Conservation (phyloP, 73 alveolate species). For the Blepharisma stoltei region DNA sequence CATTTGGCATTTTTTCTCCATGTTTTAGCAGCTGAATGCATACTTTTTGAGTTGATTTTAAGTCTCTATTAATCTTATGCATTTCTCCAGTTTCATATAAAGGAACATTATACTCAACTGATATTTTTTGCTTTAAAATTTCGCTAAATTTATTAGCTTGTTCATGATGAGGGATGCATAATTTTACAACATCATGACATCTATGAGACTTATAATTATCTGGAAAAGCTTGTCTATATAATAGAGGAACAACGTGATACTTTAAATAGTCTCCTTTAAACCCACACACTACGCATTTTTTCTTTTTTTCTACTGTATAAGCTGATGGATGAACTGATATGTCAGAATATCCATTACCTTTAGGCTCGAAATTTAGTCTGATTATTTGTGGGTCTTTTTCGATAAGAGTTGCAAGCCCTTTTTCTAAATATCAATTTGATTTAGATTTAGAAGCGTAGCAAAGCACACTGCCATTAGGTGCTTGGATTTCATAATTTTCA, state of each 20-base stretch:
- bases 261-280: conserved; percentile 65
- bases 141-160: conserved; percentile 74
- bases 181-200: conserved; percentile 91
- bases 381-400: conserved; percentile 74
- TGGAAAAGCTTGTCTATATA: conserved; percentile 83
- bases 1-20: conserved; percentile 43
- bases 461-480: conserved; percentile 86
- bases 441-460: conserved; percentile 80
- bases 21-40: conserved; percentile 42
- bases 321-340: conserved; percentile 51
- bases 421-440: conserved; percentile 79
- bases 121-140: conserved; percentile 58
- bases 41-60: conserved; percentile 37
- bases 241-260: conserved; percentile 79
- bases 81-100: conserved; percentile 55
- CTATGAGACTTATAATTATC: conserved; percentile 87
- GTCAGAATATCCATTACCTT: conserved; percentile 67
- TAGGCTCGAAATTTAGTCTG: conserved; percentile 81
- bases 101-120: conserved; percentile 76
- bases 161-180: conserved; percentile 93
- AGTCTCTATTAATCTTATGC: conserved; percentile 33
- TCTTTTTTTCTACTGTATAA: conserved; percentile 62
- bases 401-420: conserved; percentile 65
- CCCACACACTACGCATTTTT: conserved; percentile 90
- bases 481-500: conserved; percentile 88